A percentile compares a stretch with the other conserved stretches of the same genome.
phyloP scores from a whole-genome alignment of 202 grass and related monocot genomes.

The Musa balbisiana region DNA sequence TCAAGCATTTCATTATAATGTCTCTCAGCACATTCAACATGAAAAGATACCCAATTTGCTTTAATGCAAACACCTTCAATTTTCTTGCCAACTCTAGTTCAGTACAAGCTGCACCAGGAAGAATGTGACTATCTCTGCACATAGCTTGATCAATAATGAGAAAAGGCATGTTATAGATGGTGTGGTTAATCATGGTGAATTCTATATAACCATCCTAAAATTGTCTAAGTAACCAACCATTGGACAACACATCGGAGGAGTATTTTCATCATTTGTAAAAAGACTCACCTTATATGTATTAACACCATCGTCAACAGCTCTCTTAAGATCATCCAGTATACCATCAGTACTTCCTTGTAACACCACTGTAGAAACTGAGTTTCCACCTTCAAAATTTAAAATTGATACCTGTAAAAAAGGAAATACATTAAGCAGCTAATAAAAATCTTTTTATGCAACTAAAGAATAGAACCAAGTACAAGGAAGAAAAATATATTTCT shows the following conservation, averaged over 20 bases:
- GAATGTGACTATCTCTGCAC: constrained; percentile 78
- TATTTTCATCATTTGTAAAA: background rate
- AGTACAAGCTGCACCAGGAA: constrained; percentile 73
- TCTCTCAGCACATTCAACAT: background rate
- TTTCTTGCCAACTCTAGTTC: constrained; percentile 75
- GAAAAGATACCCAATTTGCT: constrained; percentile 60
- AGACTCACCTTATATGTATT: constrained; percentile 60
- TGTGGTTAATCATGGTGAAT: background rate
- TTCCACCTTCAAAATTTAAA: constrained; percentile 69
- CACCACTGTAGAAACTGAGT: constrained; percentile 63
- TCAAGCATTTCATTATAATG: too few species aligned
- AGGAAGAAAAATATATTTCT: constrained; percentile 29
- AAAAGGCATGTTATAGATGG: constrained; percentile 1
- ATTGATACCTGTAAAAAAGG: constrained; percentile 49
- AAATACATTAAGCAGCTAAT: constrained; percentile 4
- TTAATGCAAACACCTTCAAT: constrained; percentile 76
- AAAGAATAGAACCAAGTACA: background rate
- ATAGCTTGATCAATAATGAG: constrained; percentile 47
- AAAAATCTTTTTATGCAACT: background rate
- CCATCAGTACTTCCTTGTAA: constrained; percentile 74
- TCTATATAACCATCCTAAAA: too few species aligned
- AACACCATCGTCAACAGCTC: constrained; percentile 85
- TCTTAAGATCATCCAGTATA: constrained; percentile 84
- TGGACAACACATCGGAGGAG: too few species aligned
- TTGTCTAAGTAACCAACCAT: too few species aligned